Evolutionary conservation across 2,329 filamentous ascomycete genomes (phyloP).

Genomic region (Aurifilum marmelostoma): DNA sequence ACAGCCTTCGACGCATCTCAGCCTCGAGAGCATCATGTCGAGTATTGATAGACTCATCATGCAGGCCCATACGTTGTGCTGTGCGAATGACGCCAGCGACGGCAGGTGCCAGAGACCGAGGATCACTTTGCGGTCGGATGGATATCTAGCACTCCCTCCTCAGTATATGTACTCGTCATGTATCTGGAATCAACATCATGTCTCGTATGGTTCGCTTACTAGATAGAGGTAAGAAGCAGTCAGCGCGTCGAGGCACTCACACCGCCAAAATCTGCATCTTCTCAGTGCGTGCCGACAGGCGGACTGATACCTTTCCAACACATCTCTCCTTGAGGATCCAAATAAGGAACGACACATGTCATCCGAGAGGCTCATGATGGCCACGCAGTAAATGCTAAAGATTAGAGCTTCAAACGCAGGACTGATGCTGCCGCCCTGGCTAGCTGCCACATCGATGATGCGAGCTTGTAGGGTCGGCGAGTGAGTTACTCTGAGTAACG

Average conservation of each 20-base stretch:
- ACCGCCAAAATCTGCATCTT: slow-evolving; percentile 53
- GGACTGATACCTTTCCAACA: slow-evolving; percentile 49
- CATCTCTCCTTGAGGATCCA: slow-evolving; percentile 42
- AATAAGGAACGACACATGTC: slow-evolving; percentile 49
- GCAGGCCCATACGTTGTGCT: slow-evolving; percentile 59
- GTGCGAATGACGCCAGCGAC: slow-evolving; percentile 59
- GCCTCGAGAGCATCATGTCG: slow-evolving; percentile 48
- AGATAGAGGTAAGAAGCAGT: slow-evolving; percentile 62
- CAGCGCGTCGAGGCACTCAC: slow-evolving; percentile 54
- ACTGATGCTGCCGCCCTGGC: slow-evolving; percentile 44
- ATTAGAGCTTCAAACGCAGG: slow-evolving; percentile 56
- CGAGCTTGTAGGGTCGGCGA: slow-evolving; percentile 55
- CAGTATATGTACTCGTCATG: neutral
- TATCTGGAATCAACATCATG: neutral
- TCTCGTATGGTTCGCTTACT: slow-evolving; percentile 39
- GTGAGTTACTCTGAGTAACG: slow-evolving; percentile 62
- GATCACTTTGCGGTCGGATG: slow-evolving; percentile 45
- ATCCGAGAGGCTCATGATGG: slow-evolving; percentile 46
- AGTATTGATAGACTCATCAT: slow-evolving; percentile 47
- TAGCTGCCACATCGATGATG: slow-evolving; percentile 54
- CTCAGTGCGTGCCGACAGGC: slow-evolving; percentile 58
- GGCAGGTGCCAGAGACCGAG: slow-evolving; percentile 55
- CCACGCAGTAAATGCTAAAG: slow-evolving; percentile 55
- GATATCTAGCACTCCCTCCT: slow-evolving; percentile 48
- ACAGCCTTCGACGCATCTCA: slow-evolving; percentile 63